phyloP scores from a whole-genome alignment of 1,139 yeast species.

The Protomyces lactucae-debilis region DNA sequence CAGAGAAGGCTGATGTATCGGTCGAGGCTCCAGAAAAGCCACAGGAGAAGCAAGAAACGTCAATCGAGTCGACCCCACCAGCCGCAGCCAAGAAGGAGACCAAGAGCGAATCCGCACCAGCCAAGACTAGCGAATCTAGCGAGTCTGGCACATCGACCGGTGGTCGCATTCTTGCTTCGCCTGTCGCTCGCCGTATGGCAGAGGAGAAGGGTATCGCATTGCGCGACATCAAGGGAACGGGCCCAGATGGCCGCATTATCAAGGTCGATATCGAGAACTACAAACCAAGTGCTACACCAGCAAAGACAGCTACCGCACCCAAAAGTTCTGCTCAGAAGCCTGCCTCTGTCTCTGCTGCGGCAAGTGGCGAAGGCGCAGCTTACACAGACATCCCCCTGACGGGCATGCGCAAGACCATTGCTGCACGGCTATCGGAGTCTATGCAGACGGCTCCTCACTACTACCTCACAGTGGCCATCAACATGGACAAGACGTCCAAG shows the following conservation, averaged over 20 bases:
- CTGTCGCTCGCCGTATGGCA: constrained; percentile 89
- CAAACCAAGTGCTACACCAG: constrained; percentile 41
- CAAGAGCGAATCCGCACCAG: constrained; percentile 3
- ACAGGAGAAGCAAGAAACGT: constrained; percentile 20
- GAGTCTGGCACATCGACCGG: constrained; percentile 34
- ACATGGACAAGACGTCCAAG: constrained; percentile 85
- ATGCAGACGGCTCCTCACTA: constrained; percentile 85
- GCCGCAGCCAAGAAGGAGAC: constrained; percentile 33
- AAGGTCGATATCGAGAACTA: constrained; percentile 81
- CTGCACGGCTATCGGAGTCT: constrained; percentile 78
- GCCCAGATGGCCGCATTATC: constrained; percentile 90
- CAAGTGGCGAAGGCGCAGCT: constrained; percentile 53
- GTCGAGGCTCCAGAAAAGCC: constrained; percentile 26
- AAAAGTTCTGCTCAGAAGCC: constrained; percentile 39
- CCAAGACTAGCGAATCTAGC: constrained; percentile 6
- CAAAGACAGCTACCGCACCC: constrained; percentile 6
- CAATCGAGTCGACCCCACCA: constrained; percentile 26
- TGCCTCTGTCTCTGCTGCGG: constrained; percentile 46
- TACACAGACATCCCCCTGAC: constrained; percentile 82
- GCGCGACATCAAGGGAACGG: constrained; percentile 80
- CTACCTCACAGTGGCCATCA: constrained; percentile 78
- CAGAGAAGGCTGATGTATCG: constrained; percentile 15
- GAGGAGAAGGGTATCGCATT: constrained; percentile 86
- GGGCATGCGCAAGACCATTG: constrained; percentile 91
- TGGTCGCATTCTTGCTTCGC: constrained; percentile 83